Evolutionary conservation across 495 filamentous ascomycete genomes (phyloP).

Genomic region (Mytilinidion resinicola): DNA sequence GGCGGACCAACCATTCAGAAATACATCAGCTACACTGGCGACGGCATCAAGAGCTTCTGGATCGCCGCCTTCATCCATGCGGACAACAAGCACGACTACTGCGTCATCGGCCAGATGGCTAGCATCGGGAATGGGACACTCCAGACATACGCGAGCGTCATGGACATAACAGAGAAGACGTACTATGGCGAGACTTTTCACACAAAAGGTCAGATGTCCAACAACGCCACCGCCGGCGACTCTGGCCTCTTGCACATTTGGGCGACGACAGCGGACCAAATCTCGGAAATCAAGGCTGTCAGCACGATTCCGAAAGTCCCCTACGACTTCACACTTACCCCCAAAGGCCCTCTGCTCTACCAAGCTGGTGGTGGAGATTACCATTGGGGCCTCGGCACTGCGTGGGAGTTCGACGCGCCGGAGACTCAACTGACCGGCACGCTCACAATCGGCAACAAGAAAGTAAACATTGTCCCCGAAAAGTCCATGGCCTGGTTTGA

Average conservation of each 20-base stretch:
- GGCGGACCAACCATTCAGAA: not conserved
- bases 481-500: not conserved
- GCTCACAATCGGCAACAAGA: not conserved
- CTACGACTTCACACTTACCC: not conserved
- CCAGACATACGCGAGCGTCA: not conserved
- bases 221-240: not conserved
- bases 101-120: not conserved
- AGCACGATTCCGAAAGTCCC: not conserved
- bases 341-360: not conserved
- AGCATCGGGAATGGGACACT: not conserved
- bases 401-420: not conserved
- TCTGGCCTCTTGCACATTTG: not conserved
- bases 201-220: not conserved
- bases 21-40: not conserved
- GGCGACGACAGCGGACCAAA: not conserved
- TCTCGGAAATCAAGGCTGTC: not conserved
- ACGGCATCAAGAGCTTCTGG: not conserved
- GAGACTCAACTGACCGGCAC: not conserved
- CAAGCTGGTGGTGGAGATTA: not conserved
- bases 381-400: not conserved
- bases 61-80: not conserved
- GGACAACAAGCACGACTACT: not conserved
- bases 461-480: not conserved
- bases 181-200: not conserved
- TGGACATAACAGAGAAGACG: constrained; percentile 2